A percentile compares a stretch with the other conserved stretches of the same genome.
Conservation (phyloP, 176 grass and related monocot species). For the Bolboschoenus planiculmis region DNA sequence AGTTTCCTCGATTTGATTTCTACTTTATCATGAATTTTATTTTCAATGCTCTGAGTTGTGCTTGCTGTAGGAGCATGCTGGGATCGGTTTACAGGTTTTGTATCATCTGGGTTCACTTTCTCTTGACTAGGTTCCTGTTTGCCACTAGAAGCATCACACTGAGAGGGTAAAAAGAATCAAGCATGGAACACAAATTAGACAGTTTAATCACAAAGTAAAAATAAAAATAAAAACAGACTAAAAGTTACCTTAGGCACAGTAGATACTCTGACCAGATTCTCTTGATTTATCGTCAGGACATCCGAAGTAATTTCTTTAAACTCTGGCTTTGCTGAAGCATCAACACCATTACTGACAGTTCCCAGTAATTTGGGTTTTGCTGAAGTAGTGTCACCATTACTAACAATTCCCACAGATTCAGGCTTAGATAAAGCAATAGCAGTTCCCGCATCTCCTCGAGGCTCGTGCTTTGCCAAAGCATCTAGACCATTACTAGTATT, state of each 20-base stretch:
- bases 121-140: conserved; percentile 15
- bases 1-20: conserved; percentile 38
- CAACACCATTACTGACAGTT: background rate
- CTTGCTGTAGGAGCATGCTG: background rate
- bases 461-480: background rate
- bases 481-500: background rate
- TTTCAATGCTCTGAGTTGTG: background rate
- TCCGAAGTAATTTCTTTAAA: background rate
- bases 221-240: background rate
- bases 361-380: background rate
- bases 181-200: background rate
- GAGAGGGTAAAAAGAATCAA: background rate
- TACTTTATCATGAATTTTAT: background rate
- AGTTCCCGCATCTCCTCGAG: background rate
- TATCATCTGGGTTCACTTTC: background rate
- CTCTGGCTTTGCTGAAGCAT: background rate
- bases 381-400: background rate
- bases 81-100: background rate
- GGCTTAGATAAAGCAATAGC: background rate
- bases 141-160: background rate
- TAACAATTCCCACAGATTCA: background rate
- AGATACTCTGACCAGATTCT: background rate
- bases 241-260: conserved; percentile 8
- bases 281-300: background rate
- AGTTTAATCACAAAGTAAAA: background rate